phyloP scores from a whole-genome alignment of 2,329 filamentous ascomycete genomes.

The Rhynchosporium agropyri region DNA sequence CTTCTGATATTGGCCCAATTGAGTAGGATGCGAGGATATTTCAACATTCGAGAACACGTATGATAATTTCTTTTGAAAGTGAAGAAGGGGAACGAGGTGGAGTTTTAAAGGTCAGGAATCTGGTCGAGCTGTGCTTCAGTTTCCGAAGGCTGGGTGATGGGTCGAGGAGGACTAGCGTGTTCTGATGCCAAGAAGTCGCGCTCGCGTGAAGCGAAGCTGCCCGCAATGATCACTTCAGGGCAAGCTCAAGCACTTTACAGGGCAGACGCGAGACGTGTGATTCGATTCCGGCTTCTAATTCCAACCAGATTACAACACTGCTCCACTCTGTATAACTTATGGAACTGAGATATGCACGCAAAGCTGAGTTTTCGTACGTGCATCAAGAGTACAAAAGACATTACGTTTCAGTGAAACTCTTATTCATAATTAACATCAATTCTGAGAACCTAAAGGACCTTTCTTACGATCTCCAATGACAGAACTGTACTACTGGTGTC shows the following conservation, averaged over 20 bases:
- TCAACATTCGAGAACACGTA: slow-evolving; percentile 20
- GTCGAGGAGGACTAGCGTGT: slow-evolving; percentile 26
- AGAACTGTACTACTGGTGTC: not conserved
- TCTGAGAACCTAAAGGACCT: not conserved
- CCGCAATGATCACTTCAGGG: not conserved
- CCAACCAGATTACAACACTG: slow-evolving; percentile 5
- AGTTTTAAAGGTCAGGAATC: slow-evolving; percentile 38
- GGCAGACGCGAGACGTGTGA: slow-evolving; percentile 11
- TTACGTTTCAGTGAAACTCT: not conserved
- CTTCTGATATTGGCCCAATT: slow-evolving; percentile 28
- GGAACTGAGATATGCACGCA: slow-evolving; percentile 14
- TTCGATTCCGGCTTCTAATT: slow-evolving; percentile 6
- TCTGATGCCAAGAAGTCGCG: slow-evolving; percentile 8
- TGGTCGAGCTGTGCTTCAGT: slow-evolving; percentile 31
- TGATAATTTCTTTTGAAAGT: slow-evolving; percentile 17
- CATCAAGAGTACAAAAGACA: not conserved
- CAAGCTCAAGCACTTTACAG: slow-evolving; percentile 14
- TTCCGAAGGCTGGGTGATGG: slow-evolving; percentile 31
- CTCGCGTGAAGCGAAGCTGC: not conserved
- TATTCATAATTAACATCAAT: not conserved
- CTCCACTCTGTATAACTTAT: slow-evolving; percentile 10
- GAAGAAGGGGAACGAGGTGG: slow-evolving; percentile 26
- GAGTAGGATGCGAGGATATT: slow-evolving; percentile 13
- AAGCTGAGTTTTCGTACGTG: not conserved
- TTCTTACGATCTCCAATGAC: not conserved